Conservation (phyloP, 768 basidiomycete genomes). For the Suillus placidus region DNA sequence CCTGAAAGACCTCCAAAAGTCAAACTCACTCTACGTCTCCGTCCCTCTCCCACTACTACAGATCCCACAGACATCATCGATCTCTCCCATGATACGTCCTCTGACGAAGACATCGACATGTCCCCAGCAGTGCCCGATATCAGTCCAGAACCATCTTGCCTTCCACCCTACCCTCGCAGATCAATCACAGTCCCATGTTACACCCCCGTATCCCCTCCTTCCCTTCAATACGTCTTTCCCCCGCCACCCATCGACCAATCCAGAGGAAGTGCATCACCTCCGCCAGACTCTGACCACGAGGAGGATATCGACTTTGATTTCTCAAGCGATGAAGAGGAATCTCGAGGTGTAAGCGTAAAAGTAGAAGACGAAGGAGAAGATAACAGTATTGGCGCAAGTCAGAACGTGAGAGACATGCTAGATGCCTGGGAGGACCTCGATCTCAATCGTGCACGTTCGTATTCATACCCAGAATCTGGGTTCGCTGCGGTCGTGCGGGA, state of each 20-base stretch:
- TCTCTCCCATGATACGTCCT: conserved; percentile 40
- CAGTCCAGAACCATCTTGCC: conserved; percentile 42
- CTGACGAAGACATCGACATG: conserved; percentile 25
- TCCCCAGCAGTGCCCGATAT: conserved; percentile 27
- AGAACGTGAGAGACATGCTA: conserved; percentile 64
- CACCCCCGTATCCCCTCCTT: conserved; percentile 45
- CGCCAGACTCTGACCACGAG: conserved; percentile 60
- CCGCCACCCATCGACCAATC: conserved; percentile 27
- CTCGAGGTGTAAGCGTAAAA: conserved; percentile 13
- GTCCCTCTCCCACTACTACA: conserved; percentile 36
- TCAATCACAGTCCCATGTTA: conserved; percentile 61
- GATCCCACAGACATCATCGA: conserved; percentile 39
- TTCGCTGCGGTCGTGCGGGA: conserved; percentile 19
- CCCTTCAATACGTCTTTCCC: conserved; percentile 22
- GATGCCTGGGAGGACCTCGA: conserved; percentile 75
- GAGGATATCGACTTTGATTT: conserved; percentile 45
- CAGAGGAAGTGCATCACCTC: conserved; percentile 60
- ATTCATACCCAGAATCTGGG: neutral
- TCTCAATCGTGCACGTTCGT: conserved; percentile 13
- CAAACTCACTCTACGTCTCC: conserved; percentile 69
- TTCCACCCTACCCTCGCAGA: conserved; percentile 59
- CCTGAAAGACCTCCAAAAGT: conserved; percentile 56
- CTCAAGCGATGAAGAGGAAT: conserved; percentile 7
- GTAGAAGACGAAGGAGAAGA: conserved; percentile 29
- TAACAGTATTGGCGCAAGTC: conserved; percentile 47